These are phyloP conservation scores for Cercis canadensis DNA, from an alignment of 306 rosid species.

Conservation along the genomic window DNA sequence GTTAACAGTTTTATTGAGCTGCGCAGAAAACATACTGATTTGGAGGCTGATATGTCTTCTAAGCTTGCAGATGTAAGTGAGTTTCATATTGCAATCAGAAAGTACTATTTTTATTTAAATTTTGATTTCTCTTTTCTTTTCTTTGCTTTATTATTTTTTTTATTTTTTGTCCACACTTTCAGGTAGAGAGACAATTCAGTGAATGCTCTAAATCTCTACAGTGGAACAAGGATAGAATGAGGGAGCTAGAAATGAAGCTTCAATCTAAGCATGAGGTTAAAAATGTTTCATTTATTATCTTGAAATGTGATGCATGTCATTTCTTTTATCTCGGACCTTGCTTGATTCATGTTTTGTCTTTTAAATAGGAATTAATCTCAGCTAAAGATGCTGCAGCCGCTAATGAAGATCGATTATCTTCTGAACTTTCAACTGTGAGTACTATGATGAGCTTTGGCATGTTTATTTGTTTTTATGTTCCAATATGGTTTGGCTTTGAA, in stretches of 20 bases:
- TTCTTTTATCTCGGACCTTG: constrained; percentile 10
- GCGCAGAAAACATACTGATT: constrained; percentile 68
- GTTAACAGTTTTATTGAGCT: constrained; percentile 65
- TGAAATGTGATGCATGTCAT: constrained; percentile 17
- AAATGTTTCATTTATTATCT: constrained; percentile 18
- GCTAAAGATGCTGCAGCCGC: constrained; percentile 71
- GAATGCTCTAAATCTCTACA: constrained; percentile 78
- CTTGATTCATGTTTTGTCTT: constrained; percentile 26
- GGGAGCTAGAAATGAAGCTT: constrained; percentile 71
- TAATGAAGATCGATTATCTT: constrained; percentile 71
- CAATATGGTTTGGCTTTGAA: constrained; percentile 20
- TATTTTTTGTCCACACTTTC: constrained; percentile 31
- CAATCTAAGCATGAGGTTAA: constrained; percentile 78
- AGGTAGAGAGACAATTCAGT: constrained; percentile 74
- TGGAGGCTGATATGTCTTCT: constrained; percentile 74
- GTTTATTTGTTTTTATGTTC: background rate
- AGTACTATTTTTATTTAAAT: background rate
- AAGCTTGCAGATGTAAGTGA: constrained; percentile 75
- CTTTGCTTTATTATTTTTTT: background rate
- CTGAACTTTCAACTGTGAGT: constrained; percentile 91
- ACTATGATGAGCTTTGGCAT: constrained; percentile 22
- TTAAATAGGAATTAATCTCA: constrained; percentile 67
- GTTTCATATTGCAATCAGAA: constrained; percentile 18
- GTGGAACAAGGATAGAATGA: constrained; percentile 86
- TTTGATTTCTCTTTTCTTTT: constrained; percentile 16